Evolutionary conservation across 495 filamentous ascomycete species (phyloP).

Genomic region (Pyrenula massariospora): DNA sequence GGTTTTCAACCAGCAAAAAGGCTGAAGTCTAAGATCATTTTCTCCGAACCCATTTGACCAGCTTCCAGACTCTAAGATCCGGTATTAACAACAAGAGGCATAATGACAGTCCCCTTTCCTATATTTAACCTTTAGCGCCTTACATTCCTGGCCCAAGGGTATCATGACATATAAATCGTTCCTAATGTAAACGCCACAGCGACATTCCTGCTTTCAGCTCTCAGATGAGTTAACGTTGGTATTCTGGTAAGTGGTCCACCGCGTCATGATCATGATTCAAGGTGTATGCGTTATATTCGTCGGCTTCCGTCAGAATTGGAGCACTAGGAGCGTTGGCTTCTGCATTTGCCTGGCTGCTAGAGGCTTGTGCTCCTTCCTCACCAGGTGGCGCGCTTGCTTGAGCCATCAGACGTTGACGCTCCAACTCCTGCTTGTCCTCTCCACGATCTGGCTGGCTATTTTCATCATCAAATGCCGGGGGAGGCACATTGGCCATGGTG

Average conservation of each 20-base stretch:
- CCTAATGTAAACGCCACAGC: neutral
- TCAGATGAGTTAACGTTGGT: conserved; percentile 23
- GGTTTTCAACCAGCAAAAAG: too few relatives aligned
- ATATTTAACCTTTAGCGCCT: neutral
- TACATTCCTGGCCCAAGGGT: neutral
- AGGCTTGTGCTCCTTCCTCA: conserved; percentile 31
- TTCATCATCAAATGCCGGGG: conserved; percentile 6
- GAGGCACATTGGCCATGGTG: conserved; percentile 1
- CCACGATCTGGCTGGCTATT: conserved; percentile 3
- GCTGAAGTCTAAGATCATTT: too few relatives aligned
- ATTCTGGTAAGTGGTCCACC: conserved; percentile 35
- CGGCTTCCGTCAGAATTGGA: conserved; percentile 53
- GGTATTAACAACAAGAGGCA: too few relatives aligned
- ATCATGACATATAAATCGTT: neutral
- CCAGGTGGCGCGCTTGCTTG: conserved; percentile 59
- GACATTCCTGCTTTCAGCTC: neutral
- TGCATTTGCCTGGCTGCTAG: neutral
- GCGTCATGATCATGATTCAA: conserved; percentile 22
- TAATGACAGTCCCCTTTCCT: too few relatives aligned
- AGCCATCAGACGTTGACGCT: conserved; percentile 58
- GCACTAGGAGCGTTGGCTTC: conserved; percentile 42
- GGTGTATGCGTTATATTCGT: conserved; percentile 32
- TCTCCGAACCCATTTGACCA: too few relatives aligned
- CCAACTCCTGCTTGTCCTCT: conserved; percentile 84
- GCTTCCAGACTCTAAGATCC: too few relatives aligned